These are phyloP conservation scores for Beauveria brongniartii DNA, from an alignment of 2,329 filamentous ascomycete species.

Conservation along the genomic window DNA sequence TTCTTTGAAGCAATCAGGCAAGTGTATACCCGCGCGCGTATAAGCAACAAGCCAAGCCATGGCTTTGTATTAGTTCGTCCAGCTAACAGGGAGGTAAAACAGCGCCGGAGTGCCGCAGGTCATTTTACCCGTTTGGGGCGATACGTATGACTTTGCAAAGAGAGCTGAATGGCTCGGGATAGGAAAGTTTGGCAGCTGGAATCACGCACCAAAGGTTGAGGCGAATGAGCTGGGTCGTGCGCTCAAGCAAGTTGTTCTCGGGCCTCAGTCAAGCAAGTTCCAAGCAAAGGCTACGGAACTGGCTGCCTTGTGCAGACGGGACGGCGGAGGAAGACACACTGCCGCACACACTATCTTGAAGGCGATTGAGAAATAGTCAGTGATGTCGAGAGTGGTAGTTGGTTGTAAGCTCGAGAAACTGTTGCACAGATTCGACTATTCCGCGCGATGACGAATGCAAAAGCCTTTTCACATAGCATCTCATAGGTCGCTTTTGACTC, in stretches of 20 bases:
- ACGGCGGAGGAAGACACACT: neutral
- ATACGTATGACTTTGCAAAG: slow-evolving; percentile 35
- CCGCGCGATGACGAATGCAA: too few species aligned
- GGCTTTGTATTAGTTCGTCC: neutral
- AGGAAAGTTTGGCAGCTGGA: slow-evolving; percentile 28
- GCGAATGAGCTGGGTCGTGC: neutral
- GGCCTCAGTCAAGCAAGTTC: neutral
- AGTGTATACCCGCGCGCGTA: slow-evolving; percentile 9
- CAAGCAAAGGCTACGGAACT: neutral
- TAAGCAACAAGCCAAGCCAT: too few species aligned
- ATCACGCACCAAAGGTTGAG: slow-evolving; percentile 1
- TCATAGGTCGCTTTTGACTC: too few species aligned
- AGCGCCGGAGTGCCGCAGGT: slow-evolving; percentile 36
- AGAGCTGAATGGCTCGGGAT: slow-evolving; percentile 33
- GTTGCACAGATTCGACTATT: too few species aligned
- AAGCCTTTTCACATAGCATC: too few species aligned
- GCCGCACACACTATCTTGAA: neutral
- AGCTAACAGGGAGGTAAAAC: neutral
- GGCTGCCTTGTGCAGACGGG: neutral
- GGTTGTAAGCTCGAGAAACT: neutral
- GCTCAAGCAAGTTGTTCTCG: neutral
- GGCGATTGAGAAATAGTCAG: slow-evolving; percentile 9
- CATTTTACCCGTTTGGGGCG: slow-evolving; percentile 35
- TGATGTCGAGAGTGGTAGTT: neutral
- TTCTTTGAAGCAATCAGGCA: slow-evolving; percentile 38